phyloP scores from a whole-genome alignment of 768 basidiomycete species.

The Kwoniella pini region DNA sequence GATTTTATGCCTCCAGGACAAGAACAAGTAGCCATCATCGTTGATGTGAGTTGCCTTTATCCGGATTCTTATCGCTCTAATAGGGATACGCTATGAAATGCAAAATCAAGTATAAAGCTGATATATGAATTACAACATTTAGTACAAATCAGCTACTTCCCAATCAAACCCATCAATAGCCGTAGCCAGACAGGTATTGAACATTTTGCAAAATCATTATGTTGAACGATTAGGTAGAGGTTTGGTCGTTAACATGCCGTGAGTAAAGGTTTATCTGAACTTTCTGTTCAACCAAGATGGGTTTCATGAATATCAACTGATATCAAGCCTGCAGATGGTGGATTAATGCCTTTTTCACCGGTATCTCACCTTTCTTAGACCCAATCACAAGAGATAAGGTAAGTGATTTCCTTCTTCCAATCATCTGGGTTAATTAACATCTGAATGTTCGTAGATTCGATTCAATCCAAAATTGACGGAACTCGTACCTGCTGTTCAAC shows the following conservation, averaged over 20 bases:
- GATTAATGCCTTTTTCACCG: conserved; percentile 57
- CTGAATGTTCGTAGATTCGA: conserved; percentile 63
- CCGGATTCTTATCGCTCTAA: too few relatives aligned
- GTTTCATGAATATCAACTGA: too few relatives aligned
- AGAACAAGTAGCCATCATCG: conserved; percentile 63
- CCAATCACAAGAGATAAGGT: conserved; percentile 88
- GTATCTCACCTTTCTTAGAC: conserved; percentile 81
- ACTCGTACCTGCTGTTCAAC: conserved; percentile 70
- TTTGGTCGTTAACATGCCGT: conserved; percentile 76
- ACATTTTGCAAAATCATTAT: conserved; percentile 84
- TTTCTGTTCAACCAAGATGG: too few relatives aligned
- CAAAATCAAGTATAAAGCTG: neutral
- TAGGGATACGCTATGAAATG: too few relatives aligned
- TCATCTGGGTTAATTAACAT: neutral
- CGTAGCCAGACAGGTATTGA: conserved; percentile 73
- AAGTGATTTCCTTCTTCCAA: conserved; percentile 18
- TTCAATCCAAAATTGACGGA: conserved; percentile 82
- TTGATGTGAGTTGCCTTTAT: conserved; percentile 36
- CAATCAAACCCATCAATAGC: conserved; percentile 81
- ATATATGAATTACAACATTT: neutral
- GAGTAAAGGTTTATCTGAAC: conserved; percentile 58
- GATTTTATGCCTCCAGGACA: conserved; percentile 84
- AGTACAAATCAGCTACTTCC: conserved; percentile 75
- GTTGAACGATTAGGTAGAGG: conserved; percentile 82
- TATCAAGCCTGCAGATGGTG: conserved; percentile 59